Evolutionary conservation across 441 rosid genomes (phyloP).

Genomic region (Omphalea diandra): DNA sequence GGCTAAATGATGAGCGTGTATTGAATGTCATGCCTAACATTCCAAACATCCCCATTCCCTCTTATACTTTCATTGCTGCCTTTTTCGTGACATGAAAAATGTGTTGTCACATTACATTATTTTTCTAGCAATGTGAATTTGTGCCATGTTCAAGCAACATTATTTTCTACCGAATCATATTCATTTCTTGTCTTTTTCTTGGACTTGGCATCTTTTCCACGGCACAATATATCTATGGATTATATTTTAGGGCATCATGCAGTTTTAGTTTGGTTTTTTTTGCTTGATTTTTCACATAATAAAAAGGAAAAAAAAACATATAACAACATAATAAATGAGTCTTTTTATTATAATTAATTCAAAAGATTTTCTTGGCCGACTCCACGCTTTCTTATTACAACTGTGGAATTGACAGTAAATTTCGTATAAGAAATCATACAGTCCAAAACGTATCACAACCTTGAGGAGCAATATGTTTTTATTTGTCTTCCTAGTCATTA

Average conservation of each 20-base stretch:
- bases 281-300: neutral
- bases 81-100: conserved; percentile 2
- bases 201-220: conserved; percentile 8
- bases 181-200: neutral
- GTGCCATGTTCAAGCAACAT: neutral
- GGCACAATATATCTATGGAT: neutral
- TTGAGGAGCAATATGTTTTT: too few species aligned
- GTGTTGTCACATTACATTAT: neutral
- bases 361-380: too few species aligned
- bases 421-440: too few species aligned
- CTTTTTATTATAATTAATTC: too few species aligned
- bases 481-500: too few species aligned
- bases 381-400: too few species aligned
- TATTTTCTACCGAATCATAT: too few species aligned
- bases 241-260: neutral
- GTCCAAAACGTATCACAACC: too few species aligned
- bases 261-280: too few species aligned
- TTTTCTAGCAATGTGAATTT: neutral
- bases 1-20: neutral
- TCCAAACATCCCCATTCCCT: neutral
- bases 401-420: too few species aligned
- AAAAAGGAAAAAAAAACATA: too few species aligned
- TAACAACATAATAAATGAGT: too few species aligned
- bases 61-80: neutral
- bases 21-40: conserved; percentile 7